Evolutionary conservation across 805 yeast genomes (phyloP), one percentile per base, ranked within the genome.

Genomic region (Saccharomycopsis olivae): DNA sequence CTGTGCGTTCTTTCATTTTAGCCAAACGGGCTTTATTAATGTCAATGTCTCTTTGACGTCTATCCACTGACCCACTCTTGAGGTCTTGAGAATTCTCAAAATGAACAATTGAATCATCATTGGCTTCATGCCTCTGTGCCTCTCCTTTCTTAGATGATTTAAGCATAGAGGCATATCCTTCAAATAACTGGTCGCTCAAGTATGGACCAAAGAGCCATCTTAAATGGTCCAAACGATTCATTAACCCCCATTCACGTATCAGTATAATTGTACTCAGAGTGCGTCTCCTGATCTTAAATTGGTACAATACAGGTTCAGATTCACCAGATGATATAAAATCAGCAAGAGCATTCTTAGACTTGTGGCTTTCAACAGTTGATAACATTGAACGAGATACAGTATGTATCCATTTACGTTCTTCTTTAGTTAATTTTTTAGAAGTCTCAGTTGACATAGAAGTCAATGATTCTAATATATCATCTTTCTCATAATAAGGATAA

Each of bases 311-410:
- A 15, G 36, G 41, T n/a, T 9, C n/a, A n/a, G n/a, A 10, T 3
- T 21, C 11, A 4, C 30, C 39, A 13, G 20, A 18, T 5, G 29
- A 35, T 15, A 17, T 23, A 5, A 33, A 29, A 23, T 39, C 34
- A 5, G 23, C 15, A 16, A 38, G 21, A 13, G 48, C 48, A 18
- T 28, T 28, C 11, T 25, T 38, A 38, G 56, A 50, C 50, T 64
- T 40, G 47, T 65, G 68, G 14, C 52, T 51, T 37, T 61, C 63
- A 9, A 77, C 58, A 0, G 80, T 73, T 28, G 57, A 57, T 30
- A 68, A 54, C 15, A 76, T 73, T 44, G 78, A 80, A 51, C 77
- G 64, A 54, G 77, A 74, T 1, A 78, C 63, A 1, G 83, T 69
- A 46, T 73, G 72, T 19, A 73, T 62, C 29, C 70, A 75, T 44